Evolutionary conservation across 345 rosid genomes (phyloP), one percentile per base, ranked within the genome.

Genomic region (Linum usitatissimum): DNA sequence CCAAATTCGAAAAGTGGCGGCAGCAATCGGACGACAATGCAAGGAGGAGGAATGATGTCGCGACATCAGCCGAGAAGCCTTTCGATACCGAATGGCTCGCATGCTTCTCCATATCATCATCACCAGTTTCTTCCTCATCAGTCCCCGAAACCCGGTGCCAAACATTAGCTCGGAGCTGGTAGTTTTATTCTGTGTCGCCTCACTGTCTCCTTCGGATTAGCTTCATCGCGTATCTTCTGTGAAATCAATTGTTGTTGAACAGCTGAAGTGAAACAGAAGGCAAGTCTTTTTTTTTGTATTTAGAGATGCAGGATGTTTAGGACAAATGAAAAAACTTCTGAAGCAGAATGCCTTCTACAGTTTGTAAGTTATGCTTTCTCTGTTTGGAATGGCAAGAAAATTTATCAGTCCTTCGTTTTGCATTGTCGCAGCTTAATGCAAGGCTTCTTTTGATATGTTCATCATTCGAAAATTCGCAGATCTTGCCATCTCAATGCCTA

Each of bases 11-110:
- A 76, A 71, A 78, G 73, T 57, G 59, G 90, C 62, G 76, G 73
- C 57, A 58, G 88, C 60, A 48, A 63, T 75, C 76, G 89, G 63
- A 39, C 78, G 62, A 39, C 78, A 13, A 81, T 69, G 61, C 76
- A 61, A 12, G 81, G 81, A 31, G 28, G 38, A 34, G 38, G 38
- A 34, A 55, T 71, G 6, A 53, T 75, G 39, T 73, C 83, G 7
- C 80, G 87, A 79, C 38, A 34, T 34, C 38, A 34, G 42, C 75
- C 61, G 15, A 75, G 93, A 36, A 86, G 92, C 73, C 76, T 85
- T 66, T 91, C 96, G 6, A 85, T 86, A 60, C 86, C 95, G 57
- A 84, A 89, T 67, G 91, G 91, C 61, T 71, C 79, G 59, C 68
- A 77, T 68, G 86, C 87, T 59, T 80, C 91, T 57, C 93, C 95